These are phyloP conservation scores for Candolleomyces eurysporus DNA, from an alignment of 768 basidiomycete genomes.

Conservation along the genomic window DNA sequence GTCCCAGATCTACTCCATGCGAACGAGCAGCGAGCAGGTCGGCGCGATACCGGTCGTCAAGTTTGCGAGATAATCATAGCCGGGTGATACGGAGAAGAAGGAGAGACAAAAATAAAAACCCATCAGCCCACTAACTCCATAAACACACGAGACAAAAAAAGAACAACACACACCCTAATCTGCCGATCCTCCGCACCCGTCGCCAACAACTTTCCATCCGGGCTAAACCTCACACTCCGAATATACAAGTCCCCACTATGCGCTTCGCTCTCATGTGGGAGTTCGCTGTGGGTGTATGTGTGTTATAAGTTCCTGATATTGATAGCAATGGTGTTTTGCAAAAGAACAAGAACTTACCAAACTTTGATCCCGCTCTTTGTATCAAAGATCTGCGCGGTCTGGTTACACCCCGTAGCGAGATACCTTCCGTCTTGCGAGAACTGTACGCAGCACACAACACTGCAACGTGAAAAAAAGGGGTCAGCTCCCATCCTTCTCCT, in stretches of 20 bases:
- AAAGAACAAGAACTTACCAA: conserved; percentile 50
- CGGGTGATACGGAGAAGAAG: too few species aligned
- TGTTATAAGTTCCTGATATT: too few species aligned
- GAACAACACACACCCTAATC: conserved; percentile 63
- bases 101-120: too few species aligned
- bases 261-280: conserved; percentile 27
- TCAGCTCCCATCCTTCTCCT: too few species aligned
- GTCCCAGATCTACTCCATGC: conserved; percentile 76
- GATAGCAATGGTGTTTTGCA: too few species aligned
- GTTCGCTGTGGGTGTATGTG: conserved; percentile 16
- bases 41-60: too few species aligned
- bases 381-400: conserved; percentile 94
- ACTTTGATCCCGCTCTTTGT: conserved; percentile 82
- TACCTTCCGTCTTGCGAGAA: conserved; percentile 93
- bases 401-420: conserved; percentile 94
- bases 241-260: conserved; percentile 32
- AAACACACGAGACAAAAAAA: conserved; percentile 3
- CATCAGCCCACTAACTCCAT: too few species aligned
- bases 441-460: conserved; percentile 81
- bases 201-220: conserved; percentile 89
- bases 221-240: conserved; percentile 83
- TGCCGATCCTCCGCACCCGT: conserved; percentile 95
- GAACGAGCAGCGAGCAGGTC: too few species aligned
- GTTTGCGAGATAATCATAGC: too few species aligned
- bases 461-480: conserved; percentile 12